Conservation (phyloP, 1,139 yeast genomes). For the Yamadazyma blattariae region DNA sequence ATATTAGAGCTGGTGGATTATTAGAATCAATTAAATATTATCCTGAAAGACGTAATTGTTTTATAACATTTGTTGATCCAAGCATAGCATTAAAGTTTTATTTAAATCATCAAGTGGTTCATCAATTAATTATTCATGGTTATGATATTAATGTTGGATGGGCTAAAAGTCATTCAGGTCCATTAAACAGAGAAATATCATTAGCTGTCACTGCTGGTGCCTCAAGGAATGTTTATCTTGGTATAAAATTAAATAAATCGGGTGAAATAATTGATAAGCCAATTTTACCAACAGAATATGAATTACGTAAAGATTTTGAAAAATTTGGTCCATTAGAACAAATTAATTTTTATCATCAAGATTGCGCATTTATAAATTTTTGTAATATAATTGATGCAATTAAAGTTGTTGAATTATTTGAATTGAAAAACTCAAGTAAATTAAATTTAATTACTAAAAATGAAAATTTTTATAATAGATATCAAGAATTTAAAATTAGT, state of each 20-base stretch:
- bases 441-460: conserved; percentile 20
- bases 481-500: conserved; percentile 38
- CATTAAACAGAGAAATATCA: conserved; percentile 34
- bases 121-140: conserved; percentile 46
- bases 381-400: conserved; percentile 40
- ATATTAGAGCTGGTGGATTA: conserved; percentile 48
- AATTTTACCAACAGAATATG: conserved; percentile 39
- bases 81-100: conserved; percentile 40
- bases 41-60: conserved; percentile 40
- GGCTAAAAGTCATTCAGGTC: conserved; percentile 47
- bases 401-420: conserved; percentile 33
- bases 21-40: conserved; percentile 39
- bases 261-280: conserved; percentile 7
- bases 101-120: conserved; percentile 43
- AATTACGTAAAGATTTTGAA: conserved; percentile 36
- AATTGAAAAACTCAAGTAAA: conserved; percentile 17
- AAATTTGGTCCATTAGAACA: conserved; percentile 45
- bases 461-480: conserved; percentile 37
- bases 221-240: conserved; percentile 47
- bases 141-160: conserved; percentile 44
- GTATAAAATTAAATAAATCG: conserved; percentile 28
- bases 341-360: conserved; percentile 45
- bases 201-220: conserved; percentile 50
- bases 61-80: conserved; percentile 45
- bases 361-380: conserved; percentile 47